Evolutionary conservation across 495 filamentous ascomycete genomes (phyloP), one percentile per base, ranked within the genome.

Genomic region (Penicillium riverlandense): DNA sequence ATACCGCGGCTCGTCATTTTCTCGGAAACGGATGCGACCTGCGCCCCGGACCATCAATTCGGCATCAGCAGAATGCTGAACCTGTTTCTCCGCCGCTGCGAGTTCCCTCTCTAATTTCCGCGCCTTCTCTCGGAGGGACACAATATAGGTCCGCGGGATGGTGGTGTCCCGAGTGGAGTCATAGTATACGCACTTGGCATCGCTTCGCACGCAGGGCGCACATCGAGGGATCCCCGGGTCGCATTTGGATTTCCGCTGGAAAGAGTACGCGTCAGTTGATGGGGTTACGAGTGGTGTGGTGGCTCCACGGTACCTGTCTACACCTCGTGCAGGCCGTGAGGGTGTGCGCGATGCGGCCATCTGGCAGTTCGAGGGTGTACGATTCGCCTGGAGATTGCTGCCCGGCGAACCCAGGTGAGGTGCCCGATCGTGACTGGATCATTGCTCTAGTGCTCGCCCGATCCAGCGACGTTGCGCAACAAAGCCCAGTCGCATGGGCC

Each of bases 141-240:
- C 83, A 35, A 97, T 90, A 70, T 96, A 95, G 47, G 77, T 82
- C 40, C 91, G 79, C 37, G 86, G 79, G 48, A 96, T 85, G 48
- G 79, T 87, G 50, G 71, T 76, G 49, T 80, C 79, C 60, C 87
- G 87, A 37, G 85, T 73, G 2, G 88, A 85, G 62, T 97, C 91
- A 63, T 81, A 95, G 67, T 96, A 97, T 53, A 95, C 90, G 72
- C 91, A 97, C 46, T 76, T 75, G 33, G 88, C 82, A 53, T 89
- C 89, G 46, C 85, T 89, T 49, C 90, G 78, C 67, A 95, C 88
- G 74, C 91, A 97, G 11, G 90, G 88, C n/a, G 82, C 76, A 63
- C 91, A 97, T 60, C 83, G 82, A 35, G 91, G 91, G 37, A 97
- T 78, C 11, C 86, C 84, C 22, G 90, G 84, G 62, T 96, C 91